Percentiles rank a stretch among this genome's conserved stretches.
Conservation (phyloP, 495 filamentous ascomycete species). For the Neurospora sp. region DNA sequence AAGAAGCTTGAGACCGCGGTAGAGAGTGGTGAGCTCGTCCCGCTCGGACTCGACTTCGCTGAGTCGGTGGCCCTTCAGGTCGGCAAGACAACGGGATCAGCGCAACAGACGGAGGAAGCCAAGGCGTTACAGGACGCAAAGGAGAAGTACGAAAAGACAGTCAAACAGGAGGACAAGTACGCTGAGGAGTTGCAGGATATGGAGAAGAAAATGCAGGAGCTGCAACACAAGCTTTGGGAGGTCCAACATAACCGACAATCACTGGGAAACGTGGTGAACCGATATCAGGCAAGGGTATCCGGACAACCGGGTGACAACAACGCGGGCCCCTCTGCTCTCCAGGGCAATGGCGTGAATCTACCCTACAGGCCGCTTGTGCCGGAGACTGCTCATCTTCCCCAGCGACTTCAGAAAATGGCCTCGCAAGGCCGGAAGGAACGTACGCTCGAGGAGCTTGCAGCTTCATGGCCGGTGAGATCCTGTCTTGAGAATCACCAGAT, state of each 20-base stretch:
- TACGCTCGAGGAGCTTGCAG: background rate
- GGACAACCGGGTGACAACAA: too few species aligned
- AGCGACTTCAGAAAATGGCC: background rate
- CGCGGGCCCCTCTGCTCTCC: background rate
- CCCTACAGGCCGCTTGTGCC: background rate
- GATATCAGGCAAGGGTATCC: too few species aligned
- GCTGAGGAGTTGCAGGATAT: background rate
- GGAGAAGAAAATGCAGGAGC: background rate
- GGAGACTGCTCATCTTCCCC: background rate
- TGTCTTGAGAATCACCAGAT: background rate
- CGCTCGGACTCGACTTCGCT: slow-evolving; percentile 1
- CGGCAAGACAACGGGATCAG: background rate
- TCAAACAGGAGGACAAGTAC: background rate
- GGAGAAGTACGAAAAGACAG: background rate
- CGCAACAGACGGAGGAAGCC: background rate
- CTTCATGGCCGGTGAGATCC: background rate
- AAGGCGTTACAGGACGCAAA: background rate
- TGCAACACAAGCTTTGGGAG: background rate
- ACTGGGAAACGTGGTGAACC: background rate
- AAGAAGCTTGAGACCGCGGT: background rate
- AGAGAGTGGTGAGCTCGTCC: background rate
- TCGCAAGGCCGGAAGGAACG: background rate
- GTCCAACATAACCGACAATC: background rate
- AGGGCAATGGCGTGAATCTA: background rate
- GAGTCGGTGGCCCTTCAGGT: background rate